These are phyloP conservation scores for Beauveria sp. DNA, from an alignment of 2,329 filamentous ascomycete genomes.

Conservation along the genomic window DNA sequence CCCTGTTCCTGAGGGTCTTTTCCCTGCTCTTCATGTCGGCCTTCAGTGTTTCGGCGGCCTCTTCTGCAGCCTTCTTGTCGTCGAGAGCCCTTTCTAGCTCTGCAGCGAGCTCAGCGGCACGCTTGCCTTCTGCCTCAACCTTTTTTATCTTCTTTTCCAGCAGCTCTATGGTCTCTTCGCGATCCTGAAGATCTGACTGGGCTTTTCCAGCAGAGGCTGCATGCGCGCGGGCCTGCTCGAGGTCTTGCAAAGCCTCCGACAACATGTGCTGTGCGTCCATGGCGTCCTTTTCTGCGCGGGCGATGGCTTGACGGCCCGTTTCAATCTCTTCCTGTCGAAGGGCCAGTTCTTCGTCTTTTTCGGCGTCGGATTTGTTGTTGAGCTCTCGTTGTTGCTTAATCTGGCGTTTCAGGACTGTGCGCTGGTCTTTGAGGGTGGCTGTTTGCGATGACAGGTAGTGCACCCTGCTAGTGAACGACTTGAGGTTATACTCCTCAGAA, in stretches of 20 bases:
- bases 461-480: constrained; percentile 70
- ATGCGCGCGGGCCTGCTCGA: constrained; percentile 31
- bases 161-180: constrained; percentile 34
- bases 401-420: constrained; percentile 79
- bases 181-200: constrained; percentile 32
- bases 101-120: constrained; percentile 18
- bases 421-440: constrained; percentile 77
- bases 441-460: constrained; percentile 71
- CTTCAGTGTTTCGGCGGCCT: constrained; percentile 14
- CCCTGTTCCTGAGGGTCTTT: constrained; percentile 39
- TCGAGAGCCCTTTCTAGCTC: constrained; percentile 24
- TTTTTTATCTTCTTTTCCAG: constrained; percentile 35
- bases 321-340: constrained; percentile 51
- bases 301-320: constrained; percentile 28
- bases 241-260: constrained; percentile 38
- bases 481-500: constrained; percentile 60
- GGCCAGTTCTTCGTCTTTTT: constrained; percentile 58
- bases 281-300: constrained; percentile 31
- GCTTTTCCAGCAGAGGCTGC: constrained; percentile 17
- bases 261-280: constrained; percentile 40
- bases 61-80: constrained; percentile 13
- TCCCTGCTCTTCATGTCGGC: constrained; percentile 27
- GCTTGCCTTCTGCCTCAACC: constrained; percentile 24
- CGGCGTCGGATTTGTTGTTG: constrained; percentile 75
- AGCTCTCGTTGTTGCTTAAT: constrained; percentile 93